Percentiles rank a stretch among this genome's conserved stretches.
phyloP scores from a whole-genome alignment of 2,329 filamentous ascomycete species.

The Juglanconis juglandina region DNA sequence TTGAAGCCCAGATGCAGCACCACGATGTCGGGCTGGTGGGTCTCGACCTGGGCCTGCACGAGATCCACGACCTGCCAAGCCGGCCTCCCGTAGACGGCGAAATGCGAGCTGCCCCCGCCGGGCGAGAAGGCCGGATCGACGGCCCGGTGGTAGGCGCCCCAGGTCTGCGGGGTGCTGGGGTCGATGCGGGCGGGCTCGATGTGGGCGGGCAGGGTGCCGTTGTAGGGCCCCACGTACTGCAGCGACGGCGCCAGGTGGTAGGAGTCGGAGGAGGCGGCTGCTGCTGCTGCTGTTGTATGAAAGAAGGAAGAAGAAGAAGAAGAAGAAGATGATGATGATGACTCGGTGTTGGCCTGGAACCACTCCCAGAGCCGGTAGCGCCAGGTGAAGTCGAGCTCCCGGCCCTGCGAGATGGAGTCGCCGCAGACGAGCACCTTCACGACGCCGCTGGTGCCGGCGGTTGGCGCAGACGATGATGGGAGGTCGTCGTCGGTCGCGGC shows the following conservation, averaged over 20 bases:
- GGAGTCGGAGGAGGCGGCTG: too few species aligned
- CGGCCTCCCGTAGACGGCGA: slow-evolving; percentile 32
- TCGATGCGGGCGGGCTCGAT: neutral
- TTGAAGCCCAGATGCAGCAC: slow-evolving; percentile 33
- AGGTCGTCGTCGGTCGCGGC: neutral
- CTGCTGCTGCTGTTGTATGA: too few species aligned
- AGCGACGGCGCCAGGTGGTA: neutral
- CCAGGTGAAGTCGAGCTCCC: slow-evolving; percentile 41
- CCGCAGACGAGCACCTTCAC: slow-evolving; percentile 33
- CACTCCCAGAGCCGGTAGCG: slow-evolving; percentile 39
- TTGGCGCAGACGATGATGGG: neutral
- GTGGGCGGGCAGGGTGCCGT: slow-evolving; percentile 25
- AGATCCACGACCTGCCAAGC: slow-evolving; percentile 28
- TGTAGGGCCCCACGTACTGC: slow-evolving; percentile 35
- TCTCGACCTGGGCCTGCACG: slow-evolving; percentile 26
- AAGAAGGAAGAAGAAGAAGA: neutral
- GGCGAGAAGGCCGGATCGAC: slow-evolving; percentile 18
- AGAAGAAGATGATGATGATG: neutral
- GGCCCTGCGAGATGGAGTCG: slow-evolving; percentile 37
- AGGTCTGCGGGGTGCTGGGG: slow-evolving; percentile 8
- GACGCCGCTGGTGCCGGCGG: neutral
- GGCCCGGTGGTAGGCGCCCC: slow-evolving; percentile 11
- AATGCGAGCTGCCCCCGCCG: slow-evolving; percentile 30
- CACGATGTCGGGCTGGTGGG: slow-evolving; percentile 31
- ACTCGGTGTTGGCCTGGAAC: slow-evolving; percentile 25